These are phyloP conservation scores for Salisapilia sapeloensis DNA, from an alignment of 352 stramenopile genomes.

Conservation along the genomic window DNA sequence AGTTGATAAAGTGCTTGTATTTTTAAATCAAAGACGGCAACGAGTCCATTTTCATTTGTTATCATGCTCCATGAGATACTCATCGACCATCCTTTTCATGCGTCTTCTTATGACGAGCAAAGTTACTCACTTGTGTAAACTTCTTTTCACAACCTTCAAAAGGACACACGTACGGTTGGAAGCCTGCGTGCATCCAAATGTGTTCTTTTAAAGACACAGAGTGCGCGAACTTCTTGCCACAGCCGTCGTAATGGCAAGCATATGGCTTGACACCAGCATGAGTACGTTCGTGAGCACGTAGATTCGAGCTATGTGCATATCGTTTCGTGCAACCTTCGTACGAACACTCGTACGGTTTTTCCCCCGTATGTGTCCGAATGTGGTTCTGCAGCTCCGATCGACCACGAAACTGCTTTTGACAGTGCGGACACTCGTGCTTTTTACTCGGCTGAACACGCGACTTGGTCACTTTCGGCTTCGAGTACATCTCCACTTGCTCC, in stretches of 20 bases:
- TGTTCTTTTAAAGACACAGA: constrained; percentile 85
- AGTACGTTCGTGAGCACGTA: constrained; percentile 83
- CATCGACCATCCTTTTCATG: constrained; percentile 53
- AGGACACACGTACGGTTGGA: constrained; percentile 84
- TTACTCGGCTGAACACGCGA: constrained; percentile 75
- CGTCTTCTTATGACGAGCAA: constrained; percentile 77
- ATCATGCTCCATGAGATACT: constrained; percentile 31
- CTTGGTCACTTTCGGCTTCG: constrained; percentile 75
- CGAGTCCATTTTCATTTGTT: constrained; percentile 5
- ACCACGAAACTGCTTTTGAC: constrained; percentile 69
- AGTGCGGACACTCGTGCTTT: constrained; percentile 76
- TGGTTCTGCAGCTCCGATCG: constrained; percentile 78
- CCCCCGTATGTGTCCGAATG: constrained; percentile 80
- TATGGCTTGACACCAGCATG: constrained; percentile 84
- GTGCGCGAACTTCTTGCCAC: constrained; percentile 81
- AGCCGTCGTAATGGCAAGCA: constrained; percentile 80
- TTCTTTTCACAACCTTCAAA: constrained; percentile 80
- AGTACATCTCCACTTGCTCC: constrained; percentile 81
- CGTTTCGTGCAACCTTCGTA: constrained; percentile 75
- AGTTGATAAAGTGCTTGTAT: constrained; percentile 4
- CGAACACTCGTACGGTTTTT: constrained; percentile 81
- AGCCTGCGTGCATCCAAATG: constrained; percentile 83
- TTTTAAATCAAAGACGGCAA: constrained; percentile 3
- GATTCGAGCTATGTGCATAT: constrained; percentile 82
- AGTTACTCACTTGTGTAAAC: constrained; percentile 82